Base-by-base conservation (phyloP, 2,329 filamentous ascomycete genomes). In the Passalora sequoiae region DNA sequence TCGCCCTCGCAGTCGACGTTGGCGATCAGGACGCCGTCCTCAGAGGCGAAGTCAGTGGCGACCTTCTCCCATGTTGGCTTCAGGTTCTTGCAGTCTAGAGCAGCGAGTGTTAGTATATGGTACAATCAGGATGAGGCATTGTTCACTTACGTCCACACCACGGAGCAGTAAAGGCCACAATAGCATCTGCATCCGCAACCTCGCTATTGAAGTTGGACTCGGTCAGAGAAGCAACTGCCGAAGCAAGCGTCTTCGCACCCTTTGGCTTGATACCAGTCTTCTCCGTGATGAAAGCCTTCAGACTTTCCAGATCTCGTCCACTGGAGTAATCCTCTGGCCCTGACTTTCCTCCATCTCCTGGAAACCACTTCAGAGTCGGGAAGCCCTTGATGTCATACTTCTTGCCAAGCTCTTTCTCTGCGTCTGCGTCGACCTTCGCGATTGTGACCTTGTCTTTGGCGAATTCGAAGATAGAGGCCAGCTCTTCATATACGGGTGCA, bases 101-200 rank as follows among this genome's bases (percentile, higher is more conserved):
- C 17, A 27, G 12, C 12, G 9, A 20, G 44, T 27, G 38, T 47
- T 10, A 44, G 39, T 36, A 46, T 20, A 25, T 27, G 29, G 21
- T 20, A 22, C 21, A 17, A 27, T 16, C 8, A 22, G 15, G 29
- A 40, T 17, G 31, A 13, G 49, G 24, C 17, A 37, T 37, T 9
- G 46, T 37, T n/a, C 17, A 85, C 89, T 70, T 80, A 97, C 92
- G 91, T 67, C 91, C 91, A 70, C 92, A 98, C 92, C 91, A 97
- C 40, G 92, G 89, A 40, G 92, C 91, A 57, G 94, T 98, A 69
- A 98, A 98, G 33, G 94, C 89, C 64, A 98, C 89, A 43, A 98
- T 69, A 15, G 94, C 87, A 68, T 94, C 76, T 77, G 94, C 89
- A 52, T 94, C 86, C 52, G 91, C 91, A 71, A 96, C 74, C 47